Percentiles rank a stretch among this genome's conserved stretches.
Evolutionary conservation across 768 basidiomycete species (phyloP).

Genomic region (Stropharia rugosoannulata): DNA sequence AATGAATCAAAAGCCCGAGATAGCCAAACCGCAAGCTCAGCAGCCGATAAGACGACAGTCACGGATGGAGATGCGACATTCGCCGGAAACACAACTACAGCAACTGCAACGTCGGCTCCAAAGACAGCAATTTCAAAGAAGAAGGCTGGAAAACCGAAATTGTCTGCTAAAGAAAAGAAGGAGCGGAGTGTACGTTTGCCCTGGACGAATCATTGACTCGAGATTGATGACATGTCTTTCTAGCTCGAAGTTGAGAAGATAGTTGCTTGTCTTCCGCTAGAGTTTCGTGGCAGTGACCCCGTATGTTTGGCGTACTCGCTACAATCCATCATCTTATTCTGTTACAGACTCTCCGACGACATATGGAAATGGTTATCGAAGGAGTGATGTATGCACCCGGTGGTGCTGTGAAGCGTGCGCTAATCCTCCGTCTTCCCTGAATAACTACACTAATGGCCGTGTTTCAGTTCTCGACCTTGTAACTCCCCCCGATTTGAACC

Average conservation of each 20-base stretch:
- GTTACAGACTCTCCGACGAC: slow-evolving; percentile 63
- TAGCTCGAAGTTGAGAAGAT: slow-evolving; percentile 69
- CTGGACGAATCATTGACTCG: not conserved
- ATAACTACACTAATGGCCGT: not conserved
- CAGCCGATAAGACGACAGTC: slow-evolving; percentile 38
- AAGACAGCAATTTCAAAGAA: slow-evolving; percentile 47
- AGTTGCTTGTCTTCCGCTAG: slow-evolving; percentile 77
- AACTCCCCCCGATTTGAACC: slow-evolving; percentile 78
- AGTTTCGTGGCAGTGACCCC: slow-evolving; percentile 87
- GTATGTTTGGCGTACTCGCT: slow-evolving; percentile 40
- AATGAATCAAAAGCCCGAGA: slow-evolving; percentile 32
- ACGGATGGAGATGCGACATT: slow-evolving; percentile 42
- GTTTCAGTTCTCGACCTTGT: slow-evolving; percentile 72
- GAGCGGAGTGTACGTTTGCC: slow-evolving; percentile 60
- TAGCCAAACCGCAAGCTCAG: slow-evolving; percentile 28
- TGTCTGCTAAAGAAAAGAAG: slow-evolving; percentile 81
- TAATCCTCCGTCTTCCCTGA: not conserved
- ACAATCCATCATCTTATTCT: not conserved
- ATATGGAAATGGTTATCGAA: slow-evolving; percentile 81
- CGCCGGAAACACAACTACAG: slow-evolving; percentile 37
- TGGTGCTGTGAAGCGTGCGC: slow-evolving; percentile 62
- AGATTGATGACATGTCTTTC: not conserved
- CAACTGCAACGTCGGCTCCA: slow-evolving; percentile 28
- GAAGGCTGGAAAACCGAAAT: slow-evolving; percentile 60
- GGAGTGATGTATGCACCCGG: slow-evolving; percentile 64